Conservation (phyloP, 2,329 filamentous ascomycete species). For the Neurospora crassa region DNA sequence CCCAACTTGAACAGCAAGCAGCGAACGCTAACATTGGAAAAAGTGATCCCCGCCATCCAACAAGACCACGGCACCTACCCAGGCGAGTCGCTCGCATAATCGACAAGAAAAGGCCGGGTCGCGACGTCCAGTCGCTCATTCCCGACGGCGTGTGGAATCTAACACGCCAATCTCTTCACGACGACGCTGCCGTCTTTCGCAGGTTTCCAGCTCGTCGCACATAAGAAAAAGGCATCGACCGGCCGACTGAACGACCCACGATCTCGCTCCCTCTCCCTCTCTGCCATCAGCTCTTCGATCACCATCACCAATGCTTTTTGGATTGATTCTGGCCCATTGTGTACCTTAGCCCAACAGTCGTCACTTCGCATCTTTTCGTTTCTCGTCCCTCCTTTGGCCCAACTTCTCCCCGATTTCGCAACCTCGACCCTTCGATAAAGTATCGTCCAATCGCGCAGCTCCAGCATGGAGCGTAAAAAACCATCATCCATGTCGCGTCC, state of each 20-base stretch:
- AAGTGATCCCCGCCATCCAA: neutral
- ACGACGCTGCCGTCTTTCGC: neutral
- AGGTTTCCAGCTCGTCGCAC: neutral
- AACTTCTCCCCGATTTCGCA: neutral
- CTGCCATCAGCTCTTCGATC: neutral
- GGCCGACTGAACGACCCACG: neutral
- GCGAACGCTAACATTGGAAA: neutral
- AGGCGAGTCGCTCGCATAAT: neutral
- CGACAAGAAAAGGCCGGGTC: neutral
- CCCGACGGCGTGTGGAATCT: neutral
- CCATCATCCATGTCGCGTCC: constrained; percentile 18
- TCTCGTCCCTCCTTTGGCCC: neutral
- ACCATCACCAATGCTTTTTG: constrained; percentile 3
- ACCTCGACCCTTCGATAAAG: neutral
- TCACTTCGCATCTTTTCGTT: neutral
- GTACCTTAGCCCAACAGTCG: neutral
- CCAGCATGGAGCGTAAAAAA: constrained; percentile 23
- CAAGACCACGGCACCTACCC: neutral
- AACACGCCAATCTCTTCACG: neutral
- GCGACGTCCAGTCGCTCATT: neutral
- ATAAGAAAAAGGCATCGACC: neutral
- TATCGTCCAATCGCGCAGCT: constrained; percentile 14
- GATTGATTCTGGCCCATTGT: neutral
- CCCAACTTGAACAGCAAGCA: neutral
- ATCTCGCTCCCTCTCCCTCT: constrained; percentile 2